Percentiles rank a stretch among this genome's conserved stretches.
Conservation (phyloP, 768 basidiomycete genomes). For the Dioszegia crocea region DNA sequence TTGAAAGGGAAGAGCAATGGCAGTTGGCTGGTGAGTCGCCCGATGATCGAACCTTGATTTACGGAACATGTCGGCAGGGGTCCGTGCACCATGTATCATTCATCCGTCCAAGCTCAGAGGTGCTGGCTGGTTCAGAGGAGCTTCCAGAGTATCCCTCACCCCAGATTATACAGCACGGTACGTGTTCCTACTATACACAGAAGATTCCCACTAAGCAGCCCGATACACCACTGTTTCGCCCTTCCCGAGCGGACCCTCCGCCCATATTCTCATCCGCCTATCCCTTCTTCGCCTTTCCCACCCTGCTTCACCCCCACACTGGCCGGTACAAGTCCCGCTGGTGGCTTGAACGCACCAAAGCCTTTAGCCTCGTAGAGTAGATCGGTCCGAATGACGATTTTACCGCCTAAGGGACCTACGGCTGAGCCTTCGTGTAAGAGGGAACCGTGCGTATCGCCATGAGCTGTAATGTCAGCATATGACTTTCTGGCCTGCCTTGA, state of each 20-base stretch:
- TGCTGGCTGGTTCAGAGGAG: no score
- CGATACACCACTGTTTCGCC: not conserved
- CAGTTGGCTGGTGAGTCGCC: no score
- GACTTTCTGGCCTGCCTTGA: no score
- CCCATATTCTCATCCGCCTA: constrained; percentile 24
- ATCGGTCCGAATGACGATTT: constrained; percentile 50
- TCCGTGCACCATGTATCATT: no score
- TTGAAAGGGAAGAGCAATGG: no score
- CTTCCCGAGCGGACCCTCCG: not conserved
- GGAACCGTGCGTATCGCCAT: constrained; percentile 48
- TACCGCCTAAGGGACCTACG: constrained; percentile 45
- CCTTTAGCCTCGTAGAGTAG: constrained; percentile 48
- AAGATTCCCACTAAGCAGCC: not conserved
- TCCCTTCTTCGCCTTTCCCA: constrained; percentile 37
- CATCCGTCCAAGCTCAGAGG: no score
- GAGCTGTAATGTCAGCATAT: constrained; percentile 26
- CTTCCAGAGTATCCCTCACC: no score
- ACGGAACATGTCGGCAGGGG: no score
- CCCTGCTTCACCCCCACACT: constrained; percentile 36
- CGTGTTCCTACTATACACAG: not conserved
- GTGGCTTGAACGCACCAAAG: constrained; percentile 42
- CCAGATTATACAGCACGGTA: not conserved
- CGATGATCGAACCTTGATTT: no score
- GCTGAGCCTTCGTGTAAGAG: constrained; percentile 50
- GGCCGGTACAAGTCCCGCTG: constrained; percentile 13